Base-by-base conservation (phyloP, 2,329 filamentous ascomycete species). In the Penicillium sp. region DNA sequence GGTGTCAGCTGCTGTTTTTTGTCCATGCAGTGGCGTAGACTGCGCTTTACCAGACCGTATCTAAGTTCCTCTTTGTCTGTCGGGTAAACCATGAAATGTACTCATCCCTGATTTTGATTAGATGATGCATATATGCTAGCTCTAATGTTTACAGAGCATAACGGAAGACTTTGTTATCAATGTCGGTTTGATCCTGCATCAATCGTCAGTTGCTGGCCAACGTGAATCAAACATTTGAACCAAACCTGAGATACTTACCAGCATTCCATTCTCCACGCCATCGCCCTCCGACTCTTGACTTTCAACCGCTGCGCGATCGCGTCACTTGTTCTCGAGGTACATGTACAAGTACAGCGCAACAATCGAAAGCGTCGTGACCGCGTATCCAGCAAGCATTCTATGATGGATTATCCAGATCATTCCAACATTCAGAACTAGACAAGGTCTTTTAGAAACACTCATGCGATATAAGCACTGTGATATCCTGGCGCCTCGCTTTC, bases 371-470 rank as follows among this genome's bases (percentile, higher is more conserved):
- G 86, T 73, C 72, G 87, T 86, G 10, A 86, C 77, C 3, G 77
- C 75, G 64, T 87, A 87, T 0, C 84, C 85, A 45, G 84, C 79
- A 24, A 87, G 74, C 79, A 87, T 87, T n/a, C 83, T 83, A 8
- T 6, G 24, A 10, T 6, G 4, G 3, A 9, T 68, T 33, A 67
- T 61, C 44, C 6, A 59, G 17, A 3, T 13, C 6, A n/a, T 10
- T 9, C 6, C 10, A 3, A 12, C 7, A n/a, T 10, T 12, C 6
- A 54, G 2, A 0, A 3, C 50, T 40, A 40, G n/a, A 1, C 1
- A 9, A 47, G 22, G 4, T 2, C 13, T 24, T 13, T 30, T 15
- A 26, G 1, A 1, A 17, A 0, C 33, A 68, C 57, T 38, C 59
- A 73, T 70, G 70, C 70, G 66, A 72, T 58, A 58, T 73, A 73